Conservation (phyloP, 2,329 filamentous ascomycete genomes). For the Arthrinium phaeospermum region DNA sequence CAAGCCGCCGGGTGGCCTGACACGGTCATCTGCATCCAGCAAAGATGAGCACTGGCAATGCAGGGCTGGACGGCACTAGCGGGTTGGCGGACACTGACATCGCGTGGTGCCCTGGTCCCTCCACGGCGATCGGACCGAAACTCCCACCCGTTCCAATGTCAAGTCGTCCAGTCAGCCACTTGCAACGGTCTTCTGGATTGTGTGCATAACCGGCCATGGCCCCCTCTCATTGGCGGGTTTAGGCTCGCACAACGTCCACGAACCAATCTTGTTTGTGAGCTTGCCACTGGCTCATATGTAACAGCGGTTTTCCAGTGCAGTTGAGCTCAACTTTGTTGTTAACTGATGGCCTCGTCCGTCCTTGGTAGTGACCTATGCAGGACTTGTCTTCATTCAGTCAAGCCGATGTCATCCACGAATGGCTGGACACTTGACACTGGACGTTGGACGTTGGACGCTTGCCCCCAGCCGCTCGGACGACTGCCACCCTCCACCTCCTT, state of each 20-base stretch:
- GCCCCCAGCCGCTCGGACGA: not conserved
- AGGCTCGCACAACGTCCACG: conserved; percentile 29
- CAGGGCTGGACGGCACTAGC: conserved; percentile 15
- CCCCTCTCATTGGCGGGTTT: conserved; percentile 32
- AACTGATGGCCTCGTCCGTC: conserved; percentile 5
- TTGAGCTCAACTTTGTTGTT: conserved; percentile 1
- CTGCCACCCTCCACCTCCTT: not conserved
- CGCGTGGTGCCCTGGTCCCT: conserved; percentile 19
- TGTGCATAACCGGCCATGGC: conserved; percentile 25
- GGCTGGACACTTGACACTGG: not conserved
- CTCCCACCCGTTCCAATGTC: conserved; percentile 30
- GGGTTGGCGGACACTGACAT: conserved; percentile 1
- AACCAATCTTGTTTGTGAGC: conserved; percentile 30
- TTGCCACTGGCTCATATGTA: conserved; percentile 31
- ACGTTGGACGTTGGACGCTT: too few relatives aligned
- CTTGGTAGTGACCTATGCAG: not conserved
- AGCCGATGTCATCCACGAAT: not conserved
- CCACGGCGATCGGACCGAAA: conserved; percentile 35
- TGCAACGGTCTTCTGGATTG: conserved; percentile 21
- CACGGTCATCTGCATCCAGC: not conserved
- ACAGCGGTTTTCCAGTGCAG: conserved; percentile 15
- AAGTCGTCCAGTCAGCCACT: not conserved
- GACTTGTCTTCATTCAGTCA: not conserved
- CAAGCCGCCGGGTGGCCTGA: conserved; percentile 12
- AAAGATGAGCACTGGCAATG: not conserved